Base-by-base conservation (phyloP, 1,284 basidiomycete species). In the Moniliophthora roreri region DNA sequence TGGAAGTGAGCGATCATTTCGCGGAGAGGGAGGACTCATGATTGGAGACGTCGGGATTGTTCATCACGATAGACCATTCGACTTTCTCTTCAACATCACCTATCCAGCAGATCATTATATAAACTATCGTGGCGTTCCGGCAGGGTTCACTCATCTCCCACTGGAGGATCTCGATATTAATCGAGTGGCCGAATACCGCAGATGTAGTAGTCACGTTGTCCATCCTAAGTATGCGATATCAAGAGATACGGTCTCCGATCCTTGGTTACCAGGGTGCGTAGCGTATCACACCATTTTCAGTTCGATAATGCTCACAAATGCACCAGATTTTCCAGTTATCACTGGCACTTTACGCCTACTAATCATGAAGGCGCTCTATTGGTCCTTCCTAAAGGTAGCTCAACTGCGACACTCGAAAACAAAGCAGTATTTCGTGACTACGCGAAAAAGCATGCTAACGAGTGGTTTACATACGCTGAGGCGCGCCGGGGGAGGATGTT, bases 31-130 rank as follows among this genome's bases (percentile, higher is more conserved):
- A 37, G 69, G 69, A 0, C 55, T 69, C 20, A 57, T 50, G 15
- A 65, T 69, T 11, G 64, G 68, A 4, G 64, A 69, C 52, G 66
- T 71, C 26, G 64, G 64, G 3, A 62, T 69, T 26, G 55, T 63
- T 16, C 64, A 62, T 6, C 58, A 54, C 13, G 58, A 64, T 46
- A 70, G 71, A 18, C 55, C 53, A 13, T 73, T 73, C 24, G 62
- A 67, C 44, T 63, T 67, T 24, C 62, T 74, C n/a, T 71, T 73
- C 61, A 73, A 70, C 50, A 59, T 73, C 10, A 66, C 62, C 36
- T 44, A 63, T 2, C 54, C 65, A 11, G 54, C 24, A 5, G 51
- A 60, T 13, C 28, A 64, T 40, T 53, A 59, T 0, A 52, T 62
- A 23, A 63, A 66, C 46, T 41, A 38, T 15, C 42, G 47, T 21